Conservation (phyloP, 2,329 filamentous ascomycete species). For the Davidsoniella eucalypti region DNA sequence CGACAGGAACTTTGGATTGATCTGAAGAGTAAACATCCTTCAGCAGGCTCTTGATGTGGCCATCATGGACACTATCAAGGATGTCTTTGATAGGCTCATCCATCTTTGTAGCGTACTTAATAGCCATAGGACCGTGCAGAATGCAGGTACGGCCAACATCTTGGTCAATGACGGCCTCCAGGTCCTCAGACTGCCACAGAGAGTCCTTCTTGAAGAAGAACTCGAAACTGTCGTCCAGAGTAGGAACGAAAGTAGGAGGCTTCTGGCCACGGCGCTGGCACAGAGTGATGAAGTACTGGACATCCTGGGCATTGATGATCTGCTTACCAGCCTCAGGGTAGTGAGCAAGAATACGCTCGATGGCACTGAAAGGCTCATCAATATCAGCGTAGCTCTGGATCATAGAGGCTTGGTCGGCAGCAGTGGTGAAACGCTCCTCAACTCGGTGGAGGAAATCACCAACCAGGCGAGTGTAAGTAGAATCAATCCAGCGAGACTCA, state of each 20-base stretch:
- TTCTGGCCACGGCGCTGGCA: constrained; percentile 89
- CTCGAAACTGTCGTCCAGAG: constrained; percentile 94
- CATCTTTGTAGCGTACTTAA: constrained; percentile 71
- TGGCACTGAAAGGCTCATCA: constrained; percentile 58
- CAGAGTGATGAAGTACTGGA: constrained; percentile 87
- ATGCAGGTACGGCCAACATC: constrained; percentile 95
- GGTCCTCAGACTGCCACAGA: constrained; percentile 94
- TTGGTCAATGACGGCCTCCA: constrained; percentile 88
- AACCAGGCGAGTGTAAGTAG: constrained; percentile 64
- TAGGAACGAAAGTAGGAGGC: constrained; percentile 87
- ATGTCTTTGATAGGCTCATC: constrained; percentile 95
- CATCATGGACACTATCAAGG: constrained; percentile 73
- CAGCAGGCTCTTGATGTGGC: constrained; percentile 67
- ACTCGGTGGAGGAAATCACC: constrained; percentile 94
- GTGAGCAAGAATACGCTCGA: constrained; percentile 62
- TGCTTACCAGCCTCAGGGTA: constrained; percentile 81
- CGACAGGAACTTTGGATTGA: constrained; percentile 56
- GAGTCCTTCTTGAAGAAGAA: constrained; percentile 99
- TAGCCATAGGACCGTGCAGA: constrained; percentile 84
- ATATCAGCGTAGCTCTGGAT: constrained; percentile 86
- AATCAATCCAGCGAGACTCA: constrained; percentile 81
- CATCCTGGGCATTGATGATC: constrained; percentile 95
- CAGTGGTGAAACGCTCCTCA: constrained; percentile 84
- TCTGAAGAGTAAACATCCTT: constrained; percentile 66
- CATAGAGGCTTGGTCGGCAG: constrained; percentile 54